Evolutionary conservation across 2,329 filamentous ascomycete species (phyloP).

Genomic region (Hypoxylon sp.): DNA sequence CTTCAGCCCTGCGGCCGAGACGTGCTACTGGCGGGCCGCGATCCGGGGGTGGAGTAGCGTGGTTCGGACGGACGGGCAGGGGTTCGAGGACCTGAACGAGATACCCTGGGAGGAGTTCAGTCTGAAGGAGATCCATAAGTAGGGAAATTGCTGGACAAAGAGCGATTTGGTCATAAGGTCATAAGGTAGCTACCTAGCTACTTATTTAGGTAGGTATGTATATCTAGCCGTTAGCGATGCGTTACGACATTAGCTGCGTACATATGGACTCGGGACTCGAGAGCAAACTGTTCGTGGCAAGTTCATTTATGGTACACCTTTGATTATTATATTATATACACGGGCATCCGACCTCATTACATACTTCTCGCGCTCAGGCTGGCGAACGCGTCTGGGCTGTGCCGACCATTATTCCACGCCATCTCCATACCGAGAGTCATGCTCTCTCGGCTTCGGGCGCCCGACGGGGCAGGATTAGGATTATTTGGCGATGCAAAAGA

Average conservation of each 20-base stretch:
- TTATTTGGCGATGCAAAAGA: conserved; percentile 46
- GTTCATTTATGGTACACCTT: conserved; percentile 48
- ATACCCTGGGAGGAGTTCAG: conserved; percentile 61
- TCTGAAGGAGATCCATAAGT: conserved; percentile 52
- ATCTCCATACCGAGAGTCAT: conserved; percentile 75
- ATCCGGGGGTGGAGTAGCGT: conserved; percentile 64
- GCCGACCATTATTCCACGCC: conserved; percentile 77
- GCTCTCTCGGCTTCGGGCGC: conserved; percentile 77
- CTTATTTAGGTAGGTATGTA: background rate
- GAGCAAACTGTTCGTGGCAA: conserved; percentile 17
- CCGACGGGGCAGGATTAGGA: conserved; percentile 44
- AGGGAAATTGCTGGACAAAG: background rate
- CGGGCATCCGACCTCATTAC: conserved; percentile 52
- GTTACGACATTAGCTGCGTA: background rate
- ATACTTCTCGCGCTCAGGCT: conserved; percentile 76
- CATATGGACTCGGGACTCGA: background rate
- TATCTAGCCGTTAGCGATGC: background rate
- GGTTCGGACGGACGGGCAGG: conserved; percentile 56
- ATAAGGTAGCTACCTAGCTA: too few relatives aligned
- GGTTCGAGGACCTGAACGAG: conserved; percentile 55
- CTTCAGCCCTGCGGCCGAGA: conserved; percentile 65
- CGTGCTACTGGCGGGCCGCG: conserved; percentile 67
- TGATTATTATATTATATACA: conserved; percentile 47
- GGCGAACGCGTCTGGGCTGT: conserved; percentile 85
- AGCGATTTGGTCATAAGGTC: background rate